Evolutionary conservation across 176 grass and related monocot genomes (phyloP).

Genomic region (Typha latifolia): DNA sequence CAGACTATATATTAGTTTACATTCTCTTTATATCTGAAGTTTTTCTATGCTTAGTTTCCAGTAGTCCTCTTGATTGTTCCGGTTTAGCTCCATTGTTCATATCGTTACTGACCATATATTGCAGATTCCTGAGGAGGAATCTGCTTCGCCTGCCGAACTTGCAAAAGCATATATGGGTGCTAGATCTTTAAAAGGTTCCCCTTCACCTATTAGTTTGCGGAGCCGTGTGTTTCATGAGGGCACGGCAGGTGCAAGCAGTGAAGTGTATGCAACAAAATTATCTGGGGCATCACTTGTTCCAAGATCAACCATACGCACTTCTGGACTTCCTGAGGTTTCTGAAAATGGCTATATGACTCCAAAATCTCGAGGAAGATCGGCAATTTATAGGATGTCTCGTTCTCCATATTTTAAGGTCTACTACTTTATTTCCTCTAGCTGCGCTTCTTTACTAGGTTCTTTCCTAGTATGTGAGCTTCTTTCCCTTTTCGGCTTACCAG

Average conservation of each 20-base stretch:
- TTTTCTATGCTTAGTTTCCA: too few species aligned
- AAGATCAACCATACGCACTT: constrained; percentile 16
- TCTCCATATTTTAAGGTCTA: constrained; percentile 54
- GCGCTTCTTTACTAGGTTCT: neutral
- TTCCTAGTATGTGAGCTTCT: neutral
- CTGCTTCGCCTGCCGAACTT: constrained; percentile 43
- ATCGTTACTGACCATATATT: constrained; percentile 8
- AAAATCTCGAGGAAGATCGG: constrained; percentile 38
- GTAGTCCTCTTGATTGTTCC: too few species aligned
- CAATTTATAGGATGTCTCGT: constrained; percentile 45
- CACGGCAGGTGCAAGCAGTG: constrained; percentile 30
- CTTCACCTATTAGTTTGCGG: constrained; percentile 16
- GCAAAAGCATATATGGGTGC: constrained; percentile 63
- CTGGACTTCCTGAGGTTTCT: constrained; percentile 22
- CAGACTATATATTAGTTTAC: too few species aligned
- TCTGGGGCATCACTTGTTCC: constrained; percentile 19
- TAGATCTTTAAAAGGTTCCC: constrained; percentile 25
- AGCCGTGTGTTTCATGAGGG: constrained; percentile 32
- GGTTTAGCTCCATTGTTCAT: neutral
- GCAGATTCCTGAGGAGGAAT: constrained; percentile 25
- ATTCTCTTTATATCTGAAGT: too few species aligned
- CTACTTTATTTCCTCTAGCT: neutral
- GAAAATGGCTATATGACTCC: constrained; percentile 47
- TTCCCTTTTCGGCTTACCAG: neutral
- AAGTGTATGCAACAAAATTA: constrained; percentile 21